Conservation (phyloP, 2,329 filamentous ascomycete species). For the Penicillium brevicompactum region DNA sequence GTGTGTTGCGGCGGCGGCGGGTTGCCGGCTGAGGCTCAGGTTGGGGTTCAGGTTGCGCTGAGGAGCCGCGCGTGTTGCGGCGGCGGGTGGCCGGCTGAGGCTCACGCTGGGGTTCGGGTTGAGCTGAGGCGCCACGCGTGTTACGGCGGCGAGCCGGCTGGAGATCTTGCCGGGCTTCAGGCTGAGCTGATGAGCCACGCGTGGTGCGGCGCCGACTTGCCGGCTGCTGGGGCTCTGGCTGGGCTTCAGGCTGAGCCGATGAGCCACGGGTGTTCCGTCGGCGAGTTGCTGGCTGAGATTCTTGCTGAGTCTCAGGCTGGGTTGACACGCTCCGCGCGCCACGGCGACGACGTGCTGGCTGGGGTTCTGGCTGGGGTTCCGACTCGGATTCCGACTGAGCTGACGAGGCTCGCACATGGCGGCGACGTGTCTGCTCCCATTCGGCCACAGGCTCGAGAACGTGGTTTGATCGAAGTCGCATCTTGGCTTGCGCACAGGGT, state of each 20-base stretch:
- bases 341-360: slow-evolving; percentile 2
- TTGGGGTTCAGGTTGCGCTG: no score
- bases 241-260: no score
- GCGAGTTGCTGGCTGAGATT: no score
- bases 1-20: no score
- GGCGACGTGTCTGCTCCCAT: slow-evolving; percentile 14
- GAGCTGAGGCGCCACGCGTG: slow-evolving; percentile 21
- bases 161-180: no score
- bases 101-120: slow-evolving; percentile 1
- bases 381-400: neutral
- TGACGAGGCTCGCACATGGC: slow-evolving; percentile 20
- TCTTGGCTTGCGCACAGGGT: slow-evolving; percentile 20
- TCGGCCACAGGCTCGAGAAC: slow-evolving; percentile 37
- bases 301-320: slow-evolving; percentile 7
- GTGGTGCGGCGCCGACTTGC: no score
- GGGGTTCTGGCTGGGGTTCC: neutral
- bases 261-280: no score
- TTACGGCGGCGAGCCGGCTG: neutral
- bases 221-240: no score
- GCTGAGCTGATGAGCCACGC: no score
- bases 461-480: slow-evolving; percentile 44
- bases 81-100: no score
- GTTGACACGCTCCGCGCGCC: slow-evolving; percentile 20
- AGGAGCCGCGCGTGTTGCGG: no score
- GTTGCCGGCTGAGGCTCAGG: no score